Evolutionary conservation across 2,329 filamentous ascomycete genomes (phyloP), one percentile per base, ranked within the genome.

Genomic region (Nothophaeocryptopus gaeumannii): DNA sequence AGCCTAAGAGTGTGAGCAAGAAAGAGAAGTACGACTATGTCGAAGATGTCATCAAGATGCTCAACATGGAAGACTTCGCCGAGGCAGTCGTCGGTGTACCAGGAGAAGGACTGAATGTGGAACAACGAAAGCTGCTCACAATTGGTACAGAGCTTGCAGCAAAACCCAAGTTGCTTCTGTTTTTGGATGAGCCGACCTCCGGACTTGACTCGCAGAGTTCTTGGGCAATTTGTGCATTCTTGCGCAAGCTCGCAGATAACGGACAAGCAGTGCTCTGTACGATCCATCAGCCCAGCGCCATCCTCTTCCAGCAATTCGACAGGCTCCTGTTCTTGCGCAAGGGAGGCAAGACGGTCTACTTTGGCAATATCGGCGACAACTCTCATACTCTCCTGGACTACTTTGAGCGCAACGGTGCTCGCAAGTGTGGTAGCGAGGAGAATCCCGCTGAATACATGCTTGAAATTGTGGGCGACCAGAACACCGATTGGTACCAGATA

Each of bases 381-480:
- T 73, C 72, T 0, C 58, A 60, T 12, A 70, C 60, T 0, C 64
- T 76, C 0, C 59, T 74, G 2, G 58, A 71, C 36, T 76, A 76
- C 66, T 90, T 91, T 51, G 80, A 84, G 62, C 61, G 67, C 9
- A 79, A 86, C 47, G 86, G 85, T 4, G 83, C 80, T 1, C 73
- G 79, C 2, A 68, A 72, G 39, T 86, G 85, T 50, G 75, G 73
- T 8, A 50, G 60, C 13, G 58, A 60, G 1, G 84, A 85, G 53
- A 89, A 89, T 58, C 86, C 86, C 0, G 86, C 86, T 1, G 86
- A 90, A 68, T 89, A 82, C 72, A 88, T 89, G 81, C 76, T 89
- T n/a, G 73, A 76, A 50, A 66, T 74, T 39, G 68, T 70, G 16
- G 61, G 61, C n/a, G 63, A 65, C 36, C 62, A 66, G 20, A 67